Evolutionary conservation across 768 basidiomycete genomes (phyloP), one percentile per base, ranked within the genome.

Genomic region (Russula lepida): DNA sequence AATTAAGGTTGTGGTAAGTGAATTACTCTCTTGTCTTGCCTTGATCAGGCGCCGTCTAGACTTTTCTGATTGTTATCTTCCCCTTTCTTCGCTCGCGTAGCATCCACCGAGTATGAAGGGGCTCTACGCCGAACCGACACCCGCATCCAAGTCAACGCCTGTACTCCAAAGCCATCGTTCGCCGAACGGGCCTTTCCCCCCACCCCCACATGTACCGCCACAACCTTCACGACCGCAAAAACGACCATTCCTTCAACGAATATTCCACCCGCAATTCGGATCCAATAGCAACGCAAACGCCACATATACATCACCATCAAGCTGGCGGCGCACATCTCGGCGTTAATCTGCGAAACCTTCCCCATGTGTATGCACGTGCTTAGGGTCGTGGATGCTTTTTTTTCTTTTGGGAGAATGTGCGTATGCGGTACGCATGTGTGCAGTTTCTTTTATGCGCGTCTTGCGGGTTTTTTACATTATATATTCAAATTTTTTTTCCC

Each of bases 1-100:
- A 67, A 80, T 88, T 59, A 86, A 84, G 70, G 79, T 87, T 63
- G 78, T 89, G 67, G 88, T 88, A 73, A 78, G 88, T 79, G n/a
- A 50, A 60, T 67, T n/a, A 13, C 30, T 43, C 33, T 11, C 6
- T 43, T 39, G 27, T 17, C 15, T 6, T 27, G 6, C 23, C 41
- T 33, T 30, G 39, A 21, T 12, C 9, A 52, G 17, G 37, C 46
- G 5, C 13, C 15, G 21, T 23, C 43, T 11, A 44, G 43, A 12
- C 43, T 21, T 44, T 28, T 57, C 33, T 35, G 44, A 44, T 44
- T 4, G 30, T 46, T 7, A 41, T 21, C 17, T 19, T 17, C 35
- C 23, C 9, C 7, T 44, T 25, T 23, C 56, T n/a, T 1, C n/a
- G 1, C 35, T 4, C 43, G 9, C 33, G 28, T 23, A 66, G 65